Evolutionary conservation across 225 moss, liverwort and hornwort species (phyloP).

Genomic region (Anthoceros angustus): DNA sequence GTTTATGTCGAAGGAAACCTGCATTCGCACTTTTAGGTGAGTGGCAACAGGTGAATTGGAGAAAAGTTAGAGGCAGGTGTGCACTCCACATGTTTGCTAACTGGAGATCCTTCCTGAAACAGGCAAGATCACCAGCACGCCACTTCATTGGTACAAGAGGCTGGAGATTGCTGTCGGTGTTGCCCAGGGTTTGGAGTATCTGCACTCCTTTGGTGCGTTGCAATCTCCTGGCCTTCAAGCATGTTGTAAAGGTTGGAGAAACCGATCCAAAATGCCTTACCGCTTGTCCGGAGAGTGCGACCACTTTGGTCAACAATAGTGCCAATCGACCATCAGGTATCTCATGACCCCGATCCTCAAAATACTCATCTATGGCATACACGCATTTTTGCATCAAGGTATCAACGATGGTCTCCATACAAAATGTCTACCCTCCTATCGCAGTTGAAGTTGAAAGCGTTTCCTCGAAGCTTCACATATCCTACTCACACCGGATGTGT

Average conservation of each 20-base stretch:
- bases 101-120: not conserved
- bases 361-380: too few relatives aligned
- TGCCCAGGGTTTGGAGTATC: slow-evolving; percentile 1
- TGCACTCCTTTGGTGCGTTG: not conserved
- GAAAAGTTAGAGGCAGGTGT: not conserved
- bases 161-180: slow-evolving; percentile 1
- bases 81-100: not conserved
- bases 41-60: not conserved
- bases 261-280: too few relatives aligned
- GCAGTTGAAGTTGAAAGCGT: too few relatives aligned
- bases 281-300: too few relatives aligned
- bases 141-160: slow-evolving; percentile 1
- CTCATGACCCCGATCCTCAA: too few relatives aligned
- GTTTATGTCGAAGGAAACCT: slow-evolving; percentile 72
- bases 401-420: too few relatives aligned
- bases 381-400: too few relatives aligned
- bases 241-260: not conserved
- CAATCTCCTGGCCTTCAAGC: not conserved
- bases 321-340: too few relatives aligned
- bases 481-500: too few relatives aligned
- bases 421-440: too few relatives aligned
- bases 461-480: too few relatives aligned
- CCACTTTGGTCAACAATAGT: too few relatives aligned
- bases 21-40: slow-evolving; percentile 10
- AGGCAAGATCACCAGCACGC: not conserved